These are phyloP conservation scores for Pseudopithomyces maydicus DNA, from an alignment of 2,329 filamentous ascomycete species.

Conservation along the genomic window DNA sequence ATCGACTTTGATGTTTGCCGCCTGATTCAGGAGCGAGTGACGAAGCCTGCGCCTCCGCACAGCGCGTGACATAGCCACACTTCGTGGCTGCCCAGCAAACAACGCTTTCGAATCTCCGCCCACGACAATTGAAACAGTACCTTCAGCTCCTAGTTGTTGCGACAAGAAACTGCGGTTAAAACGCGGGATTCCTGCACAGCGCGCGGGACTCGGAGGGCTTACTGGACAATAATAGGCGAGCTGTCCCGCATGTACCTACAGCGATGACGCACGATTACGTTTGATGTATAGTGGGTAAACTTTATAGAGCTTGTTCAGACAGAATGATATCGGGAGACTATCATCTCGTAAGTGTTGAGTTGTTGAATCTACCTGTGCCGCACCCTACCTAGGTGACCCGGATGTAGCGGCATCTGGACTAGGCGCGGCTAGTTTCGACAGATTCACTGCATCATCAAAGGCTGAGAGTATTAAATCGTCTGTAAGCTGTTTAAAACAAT, in stretches of 20 bases:
- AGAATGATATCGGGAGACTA: not conserved
- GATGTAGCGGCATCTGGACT: no score
- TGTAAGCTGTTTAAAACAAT: no score
- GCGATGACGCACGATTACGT: not conserved
- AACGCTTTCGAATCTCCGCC: not conserved
- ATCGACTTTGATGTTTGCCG: not conserved
- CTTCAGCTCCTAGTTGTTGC: not conserved
- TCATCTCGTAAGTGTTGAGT: no score
- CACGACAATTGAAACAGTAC: not conserved
- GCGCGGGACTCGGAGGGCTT: not conserved
- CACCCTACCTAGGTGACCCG: no score
- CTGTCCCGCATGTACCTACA: not conserved
- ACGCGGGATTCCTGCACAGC: constrained; percentile 3
- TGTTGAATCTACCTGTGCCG: no score
- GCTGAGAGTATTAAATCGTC: no score
- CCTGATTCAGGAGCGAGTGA: not conserved
- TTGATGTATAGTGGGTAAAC: not conserved
- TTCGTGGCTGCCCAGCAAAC: not conserved
- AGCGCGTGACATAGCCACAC: constrained; percentile 2
- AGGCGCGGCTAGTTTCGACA: no score
- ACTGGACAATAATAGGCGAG: not conserved
- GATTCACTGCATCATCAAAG: no score
- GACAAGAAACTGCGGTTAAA: not conserved
- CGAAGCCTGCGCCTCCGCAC: not conserved
- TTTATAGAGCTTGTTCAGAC: not conserved